Conservation (phyloP, 164 flowering plant genomes). For the Piper longum region DNA sequence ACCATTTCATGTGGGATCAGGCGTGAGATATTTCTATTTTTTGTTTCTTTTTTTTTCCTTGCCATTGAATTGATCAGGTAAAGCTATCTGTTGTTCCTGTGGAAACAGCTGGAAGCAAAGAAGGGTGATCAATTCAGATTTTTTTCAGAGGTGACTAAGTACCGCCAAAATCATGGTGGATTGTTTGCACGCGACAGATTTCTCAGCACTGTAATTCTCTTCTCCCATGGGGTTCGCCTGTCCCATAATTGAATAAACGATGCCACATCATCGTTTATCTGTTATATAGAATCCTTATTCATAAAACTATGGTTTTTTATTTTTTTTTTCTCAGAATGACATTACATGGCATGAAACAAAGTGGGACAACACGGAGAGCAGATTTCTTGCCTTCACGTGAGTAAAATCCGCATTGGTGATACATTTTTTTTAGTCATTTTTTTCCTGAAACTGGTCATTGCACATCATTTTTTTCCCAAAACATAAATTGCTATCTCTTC, state of each 20-base stretch:
- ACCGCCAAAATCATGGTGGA: conserved; percentile 33
- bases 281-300: not conserved
- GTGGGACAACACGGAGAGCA: conserved; percentile 86
- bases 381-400: conserved; percentile 94
- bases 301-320: not conserved
- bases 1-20: conserved; percentile 81
- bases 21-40: conserved; percentile 14
- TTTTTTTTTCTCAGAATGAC: conserved; percentile 32
- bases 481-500: not conserved
- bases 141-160: conserved; percentile 73
- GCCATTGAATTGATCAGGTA: not conserved
- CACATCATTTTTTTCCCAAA: not conserved
- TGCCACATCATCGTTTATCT: not conserved
- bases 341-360: conserved; percentile 95
- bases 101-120: conserved; percentile 46
- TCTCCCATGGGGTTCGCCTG: not conserved
- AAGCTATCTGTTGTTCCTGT: conserved; percentile 2
- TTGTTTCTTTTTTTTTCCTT: not conserved
- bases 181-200: conserved; percentile 47
- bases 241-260: not conserved
- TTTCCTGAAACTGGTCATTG: not conserved
- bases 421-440: not conserved
- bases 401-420: conserved; percentile 7
- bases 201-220: conserved; percentile 43
- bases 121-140: conserved; percentile 58